phyloP scores from a whole-genome alignment of 768 basidiomycete genomes.

The Nevesoporus exiguus region DNA sequence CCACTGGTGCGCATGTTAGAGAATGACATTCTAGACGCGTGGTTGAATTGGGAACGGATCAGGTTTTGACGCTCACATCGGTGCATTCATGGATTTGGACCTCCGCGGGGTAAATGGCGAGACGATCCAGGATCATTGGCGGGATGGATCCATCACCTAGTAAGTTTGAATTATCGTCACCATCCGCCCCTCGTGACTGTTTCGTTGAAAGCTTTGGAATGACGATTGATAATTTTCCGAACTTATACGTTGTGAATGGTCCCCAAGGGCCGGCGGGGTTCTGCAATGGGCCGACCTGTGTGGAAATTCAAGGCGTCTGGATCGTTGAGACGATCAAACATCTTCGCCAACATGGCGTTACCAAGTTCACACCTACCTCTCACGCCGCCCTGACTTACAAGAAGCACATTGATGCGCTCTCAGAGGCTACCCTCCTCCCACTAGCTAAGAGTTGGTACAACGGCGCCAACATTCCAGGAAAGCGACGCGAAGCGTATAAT shows the following conservation, averaged over 20 bases:
- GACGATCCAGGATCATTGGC: too few relatives aligned
- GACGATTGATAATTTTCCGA: conserved; percentile 12
- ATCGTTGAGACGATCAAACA: neutral
- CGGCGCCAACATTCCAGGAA: conserved; percentile 12
- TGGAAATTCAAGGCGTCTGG: conserved; percentile 5
- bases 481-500: conserved; percentile 9
- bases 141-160: conserved; percentile 5
- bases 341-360: neutral
- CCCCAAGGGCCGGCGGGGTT: conserved; percentile 8
- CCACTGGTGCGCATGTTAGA: neutral
- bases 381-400: conserved; percentile 3
- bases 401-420: neutral
- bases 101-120: conserved; percentile 1
- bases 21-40: neutral
- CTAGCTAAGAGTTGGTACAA: conserved; percentile 8
- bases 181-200: too few relatives aligned
- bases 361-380: too few relatives aligned
- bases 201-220: too few relatives aligned
- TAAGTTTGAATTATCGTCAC: too few relatives aligned
- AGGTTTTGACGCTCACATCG: conserved; percentile 8
- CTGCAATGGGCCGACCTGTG: conserved; percentile 3
- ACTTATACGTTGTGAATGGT: conserved; percentile 6
- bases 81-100: conserved; percentile 6
- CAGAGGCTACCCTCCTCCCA: neutral
- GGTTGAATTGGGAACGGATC: neutral